phyloP scores from a whole-genome alignment of 2,329 filamentous ascomycete species.

The Leptographium lundbergii region DNA sequence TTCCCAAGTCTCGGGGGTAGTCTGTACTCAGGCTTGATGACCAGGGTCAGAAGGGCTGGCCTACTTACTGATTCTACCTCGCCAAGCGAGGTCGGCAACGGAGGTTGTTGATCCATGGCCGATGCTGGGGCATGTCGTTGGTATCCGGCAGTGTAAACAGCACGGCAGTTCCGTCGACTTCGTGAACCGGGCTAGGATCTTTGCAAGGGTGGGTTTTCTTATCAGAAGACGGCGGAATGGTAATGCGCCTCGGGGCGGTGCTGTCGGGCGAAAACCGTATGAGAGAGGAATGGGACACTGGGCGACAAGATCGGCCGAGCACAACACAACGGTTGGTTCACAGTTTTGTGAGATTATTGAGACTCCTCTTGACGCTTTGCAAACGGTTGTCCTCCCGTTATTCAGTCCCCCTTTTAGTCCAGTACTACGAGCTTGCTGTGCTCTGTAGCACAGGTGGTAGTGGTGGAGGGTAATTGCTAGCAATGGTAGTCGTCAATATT shows the following conservation, averaged over 20 bases:
- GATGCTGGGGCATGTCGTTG: constrained; percentile 2
- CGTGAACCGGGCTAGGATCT: background rate
- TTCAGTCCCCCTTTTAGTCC: background rate
- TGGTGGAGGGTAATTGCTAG: background rate
- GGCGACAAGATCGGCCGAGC: background rate
- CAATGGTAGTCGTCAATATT: background rate
- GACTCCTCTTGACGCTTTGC: background rate
- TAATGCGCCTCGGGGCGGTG: background rate
- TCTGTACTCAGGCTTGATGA: background rate
- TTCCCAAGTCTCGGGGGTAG: background rate
- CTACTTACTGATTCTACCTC: constrained; percentile 22
- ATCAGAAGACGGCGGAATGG: background rate
- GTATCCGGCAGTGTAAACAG: background rate
- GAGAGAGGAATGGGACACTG: background rate
- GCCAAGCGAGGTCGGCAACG: constrained; percentile 18
- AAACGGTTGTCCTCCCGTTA: background rate
- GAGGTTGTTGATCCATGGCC: constrained; percentile 10
- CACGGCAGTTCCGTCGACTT: background rate
- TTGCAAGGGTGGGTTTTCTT: background rate
- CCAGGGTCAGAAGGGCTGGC: background rate
- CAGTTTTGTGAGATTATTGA: background rate
- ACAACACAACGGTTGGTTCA: background rate
- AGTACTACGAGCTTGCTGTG: background rate
- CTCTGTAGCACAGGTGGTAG: background rate
- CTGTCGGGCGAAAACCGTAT: background rate